Percentiles rank a stretch among this genome's conserved stretches.
Evolutionary conservation across 129 eudicot species (phyloP).

Genomic region (Artemisia annua): DNA sequence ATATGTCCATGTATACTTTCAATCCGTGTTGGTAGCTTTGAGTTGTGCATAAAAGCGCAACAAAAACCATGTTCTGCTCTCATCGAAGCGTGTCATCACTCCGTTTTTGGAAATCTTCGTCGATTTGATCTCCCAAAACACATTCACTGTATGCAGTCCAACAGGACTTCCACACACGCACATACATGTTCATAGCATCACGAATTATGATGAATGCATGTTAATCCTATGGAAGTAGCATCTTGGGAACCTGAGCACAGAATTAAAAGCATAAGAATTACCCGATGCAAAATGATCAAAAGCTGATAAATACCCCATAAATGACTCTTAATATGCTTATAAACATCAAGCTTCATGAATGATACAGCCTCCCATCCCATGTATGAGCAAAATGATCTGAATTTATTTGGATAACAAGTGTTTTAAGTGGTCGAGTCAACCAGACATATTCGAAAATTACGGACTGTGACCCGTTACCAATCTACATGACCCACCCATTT

Average conservation of each 20-base stretch:
- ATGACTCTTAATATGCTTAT: background rate
- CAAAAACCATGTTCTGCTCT: background rate
- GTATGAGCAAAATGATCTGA: background rate
- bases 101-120: too few species aligned
- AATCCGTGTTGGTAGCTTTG: background rate
- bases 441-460: too few species aligned
- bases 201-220: background rate
- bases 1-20: too few species aligned
- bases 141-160: background rate
- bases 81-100: background rate
- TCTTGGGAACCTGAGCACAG: background rate
- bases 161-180: background rate
- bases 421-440: too few species aligned
- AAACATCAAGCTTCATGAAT: background rate
- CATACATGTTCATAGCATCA: background rate
- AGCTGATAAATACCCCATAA: background rate
- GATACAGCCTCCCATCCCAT: background rate
- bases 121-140: too few species aligned
- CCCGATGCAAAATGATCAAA: background rate
- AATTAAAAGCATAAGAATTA: too few species aligned
- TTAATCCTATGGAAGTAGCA: background rate
- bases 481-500: too few species aligned
- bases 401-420: background rate
- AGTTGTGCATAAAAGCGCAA: background rate
- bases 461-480: too few species aligned